phyloP scores from a whole-genome alignment of 768 basidiomycete genomes.

The Ramaria sp. region DNA sequence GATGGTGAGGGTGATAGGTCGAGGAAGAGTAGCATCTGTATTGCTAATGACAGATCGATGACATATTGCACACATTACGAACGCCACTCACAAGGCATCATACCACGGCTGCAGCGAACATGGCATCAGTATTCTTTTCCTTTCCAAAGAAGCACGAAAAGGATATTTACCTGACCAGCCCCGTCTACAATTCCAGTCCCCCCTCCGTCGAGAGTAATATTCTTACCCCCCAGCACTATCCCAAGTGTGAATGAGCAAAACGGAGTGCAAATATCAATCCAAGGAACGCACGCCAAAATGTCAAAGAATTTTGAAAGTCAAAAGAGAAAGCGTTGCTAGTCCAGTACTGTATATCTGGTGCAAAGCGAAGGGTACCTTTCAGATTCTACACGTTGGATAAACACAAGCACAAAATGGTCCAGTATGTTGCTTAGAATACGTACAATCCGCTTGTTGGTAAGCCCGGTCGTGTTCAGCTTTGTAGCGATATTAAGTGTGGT shows the following conservation, averaged over 20 bases:
- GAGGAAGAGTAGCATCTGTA: background rate
- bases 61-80: background rate
- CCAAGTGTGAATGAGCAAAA: background rate
- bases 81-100: conserved; percentile 32
- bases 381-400: conserved; percentile 24
- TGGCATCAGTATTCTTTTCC: background rate
- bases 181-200: background rate
- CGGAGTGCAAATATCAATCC: background rate
- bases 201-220: background rate
- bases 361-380: conserved; percentile 40
- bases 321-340: conserved; percentile 41
- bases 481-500: conserved; percentile 42
- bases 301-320: conserved; percentile 25
- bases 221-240: background rate
- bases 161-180: background rate
- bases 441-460: conserved; percentile 39
- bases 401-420: background rate
- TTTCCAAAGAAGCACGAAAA: background rate
- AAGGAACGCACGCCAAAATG: background rate
- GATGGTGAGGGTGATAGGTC: background rate
- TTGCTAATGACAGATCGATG: background rate
- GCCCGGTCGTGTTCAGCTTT: conserved; percentile 42
- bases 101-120: conserved; percentile 36
- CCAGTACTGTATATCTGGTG: conserved; percentile 42
- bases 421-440: conserved; percentile 9